Conservation (phyloP, 768 basidiomycete genomes). For the Podaxis rugospora region DNA sequence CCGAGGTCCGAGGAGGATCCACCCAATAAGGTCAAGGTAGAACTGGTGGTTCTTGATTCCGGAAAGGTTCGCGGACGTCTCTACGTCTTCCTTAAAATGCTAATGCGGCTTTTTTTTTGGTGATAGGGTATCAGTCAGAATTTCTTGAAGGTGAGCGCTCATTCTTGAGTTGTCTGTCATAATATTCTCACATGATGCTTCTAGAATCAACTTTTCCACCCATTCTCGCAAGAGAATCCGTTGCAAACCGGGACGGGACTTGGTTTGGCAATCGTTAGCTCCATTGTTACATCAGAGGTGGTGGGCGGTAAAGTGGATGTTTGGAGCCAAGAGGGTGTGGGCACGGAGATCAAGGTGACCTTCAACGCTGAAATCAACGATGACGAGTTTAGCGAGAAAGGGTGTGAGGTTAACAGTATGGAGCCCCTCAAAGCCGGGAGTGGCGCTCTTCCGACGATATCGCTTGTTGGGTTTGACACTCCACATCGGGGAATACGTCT, state of each 20-base stretch:
- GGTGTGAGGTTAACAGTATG: conserved; percentile 30
- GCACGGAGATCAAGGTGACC: conserved; percentile 87
- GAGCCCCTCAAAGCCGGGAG: conserved; percentile 43
- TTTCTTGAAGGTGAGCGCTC: conserved; percentile 68
- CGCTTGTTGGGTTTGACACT: conserved; percentile 69
- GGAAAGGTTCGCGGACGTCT: conserved; percentile 58
- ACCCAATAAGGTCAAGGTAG: conserved; percentile 64
- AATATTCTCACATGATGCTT: conserved; percentile 1
- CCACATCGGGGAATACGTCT: conserved; percentile 64
- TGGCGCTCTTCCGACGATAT: conserved; percentile 45
- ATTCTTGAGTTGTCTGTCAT: not conserved
- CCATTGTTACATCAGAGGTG: conserved; percentile 80
- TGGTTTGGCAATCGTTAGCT: conserved; percentile 93
- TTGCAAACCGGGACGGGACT: conserved; percentile 90
- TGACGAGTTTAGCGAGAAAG: conserved; percentile 22
- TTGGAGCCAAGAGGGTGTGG: conserved; percentile 84
- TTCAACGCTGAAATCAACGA: conserved; percentile 68
- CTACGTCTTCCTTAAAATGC: not conserved
- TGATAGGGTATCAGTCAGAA: conserved; percentile 82
- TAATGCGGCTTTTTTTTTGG: not conserved
- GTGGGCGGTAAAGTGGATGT: conserved; percentile 92
- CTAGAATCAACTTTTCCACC: conserved; percentile 92
- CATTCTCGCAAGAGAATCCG: conserved; percentile 96
- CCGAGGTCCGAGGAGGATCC: conserved; percentile 50
- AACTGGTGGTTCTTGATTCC: conserved; percentile 82